Evolutionary conservation across 2,329 filamentous ascomycete genomes (phyloP).

Genomic region (Canariomyces notabilis): DNA sequence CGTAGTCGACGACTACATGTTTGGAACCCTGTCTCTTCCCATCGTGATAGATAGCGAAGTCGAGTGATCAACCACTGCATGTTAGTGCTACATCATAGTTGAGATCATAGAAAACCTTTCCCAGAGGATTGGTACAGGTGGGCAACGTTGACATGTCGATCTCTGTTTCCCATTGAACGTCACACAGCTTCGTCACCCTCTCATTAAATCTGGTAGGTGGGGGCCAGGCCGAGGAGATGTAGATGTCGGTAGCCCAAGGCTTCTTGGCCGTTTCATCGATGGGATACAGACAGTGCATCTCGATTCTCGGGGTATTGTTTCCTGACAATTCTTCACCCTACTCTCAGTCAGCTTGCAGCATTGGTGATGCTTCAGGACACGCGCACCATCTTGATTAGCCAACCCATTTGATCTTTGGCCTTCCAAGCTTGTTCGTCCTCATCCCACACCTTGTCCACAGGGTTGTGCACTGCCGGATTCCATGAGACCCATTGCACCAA

Average conservation of each 20-base stretch:
- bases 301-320: not conserved
- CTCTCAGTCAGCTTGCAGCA: not conserved
- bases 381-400: constrained; percentile 17
- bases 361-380: not conserved
- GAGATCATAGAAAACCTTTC: constrained; percentile 5
- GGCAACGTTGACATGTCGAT: constrained; percentile 10
- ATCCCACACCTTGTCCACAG: constrained; percentile 5
- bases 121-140: not conserved
- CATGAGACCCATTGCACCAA: constrained; percentile 1
- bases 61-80: constrained; percentile 6
- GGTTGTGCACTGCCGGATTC: not conserved
- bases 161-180: constrained; percentile 11
- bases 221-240: not conserved
- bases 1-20: constrained; percentile 16
- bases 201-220: not conserved
- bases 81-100: constrained; percentile 15
- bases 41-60: constrained; percentile 17
- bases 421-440: not conserved
- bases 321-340: constrained; percentile 7
- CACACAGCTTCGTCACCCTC: not conserved
- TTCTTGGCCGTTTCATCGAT: not conserved
- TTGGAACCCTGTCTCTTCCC: constrained; percentile 13
- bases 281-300: not conserved
- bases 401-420: constrained; percentile 17
- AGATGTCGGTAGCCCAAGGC: not conserved